These are phyloP conservation scores for Phialemoniopsis sp. DNA, from an alignment of 2,329 filamentous ascomycete genomes.

Conservation along the genomic window DNA sequence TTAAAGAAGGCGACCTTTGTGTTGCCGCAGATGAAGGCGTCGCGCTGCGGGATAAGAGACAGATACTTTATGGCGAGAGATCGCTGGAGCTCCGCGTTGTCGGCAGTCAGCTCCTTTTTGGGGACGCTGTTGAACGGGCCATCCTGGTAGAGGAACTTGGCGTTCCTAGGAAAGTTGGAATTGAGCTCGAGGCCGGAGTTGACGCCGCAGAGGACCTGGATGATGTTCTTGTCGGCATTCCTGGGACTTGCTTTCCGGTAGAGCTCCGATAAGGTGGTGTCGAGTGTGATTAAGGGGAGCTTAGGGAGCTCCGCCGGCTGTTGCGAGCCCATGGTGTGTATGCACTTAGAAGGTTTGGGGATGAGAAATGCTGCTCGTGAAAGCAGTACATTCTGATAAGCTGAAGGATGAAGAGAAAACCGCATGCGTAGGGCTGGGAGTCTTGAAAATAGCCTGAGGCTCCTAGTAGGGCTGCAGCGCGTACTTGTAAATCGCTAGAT, in stretches of 20 bases:
- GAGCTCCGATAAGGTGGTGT: slow-evolving; percentile 28
- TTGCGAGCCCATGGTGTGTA: neutral
- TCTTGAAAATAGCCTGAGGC: too few relatives aligned
- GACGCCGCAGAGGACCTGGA: slow-evolving; percentile 21
- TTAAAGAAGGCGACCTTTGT: slow-evolving; percentile 18
- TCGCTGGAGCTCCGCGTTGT: slow-evolving; percentile 10
- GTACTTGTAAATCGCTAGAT: too few relatives aligned
- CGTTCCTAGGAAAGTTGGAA: slow-evolving; percentile 23
- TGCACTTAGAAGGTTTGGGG: too few relatives aligned
- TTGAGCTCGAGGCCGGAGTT: slow-evolving; percentile 18
- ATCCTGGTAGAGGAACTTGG: slow-evolving; percentile 31
- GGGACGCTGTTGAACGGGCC: slow-evolving; percentile 19
- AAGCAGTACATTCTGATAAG: too few relatives aligned
- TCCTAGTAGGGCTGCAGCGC: too few relatives aligned
- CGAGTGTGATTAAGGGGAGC: slow-evolving; percentile 24
- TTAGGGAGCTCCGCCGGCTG: slow-evolving; percentile 3
- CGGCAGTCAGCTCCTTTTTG: slow-evolving; percentile 8
- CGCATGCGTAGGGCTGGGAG: too few relatives aligned
- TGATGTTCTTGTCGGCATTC: slow-evolving; percentile 17
- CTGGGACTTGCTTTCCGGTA: slow-evolving; percentile 18
- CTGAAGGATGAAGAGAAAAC: too few relatives aligned
- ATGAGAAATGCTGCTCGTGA: too few relatives aligned
- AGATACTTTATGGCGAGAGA: slow-evolving; percentile 26
- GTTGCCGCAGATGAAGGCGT: slow-evolving; percentile 23
- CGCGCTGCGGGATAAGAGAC: slow-evolving; percentile 27